Evolutionary conservation across 805 yeast genomes (phyloP).

Genomic region (Teunomyces barrocoloradensis): DNA sequence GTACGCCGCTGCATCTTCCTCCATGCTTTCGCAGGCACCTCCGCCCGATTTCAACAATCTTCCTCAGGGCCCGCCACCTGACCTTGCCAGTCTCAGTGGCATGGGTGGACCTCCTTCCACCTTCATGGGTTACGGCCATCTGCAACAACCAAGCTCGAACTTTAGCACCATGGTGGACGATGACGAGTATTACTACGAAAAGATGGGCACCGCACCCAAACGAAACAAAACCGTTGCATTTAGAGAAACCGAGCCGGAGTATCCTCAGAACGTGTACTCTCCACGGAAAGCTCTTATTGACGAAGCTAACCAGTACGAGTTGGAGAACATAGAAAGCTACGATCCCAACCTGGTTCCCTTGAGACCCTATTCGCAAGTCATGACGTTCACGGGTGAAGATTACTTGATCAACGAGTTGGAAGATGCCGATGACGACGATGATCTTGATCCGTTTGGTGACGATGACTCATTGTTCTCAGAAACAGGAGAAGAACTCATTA

Average conservation of each 20-base stretch:
- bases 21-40: background rate
- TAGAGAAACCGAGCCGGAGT: slow-evolving; percentile 29
- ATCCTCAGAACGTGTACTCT: slow-evolving; percentile 27
- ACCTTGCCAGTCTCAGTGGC: background rate
- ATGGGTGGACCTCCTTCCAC: slow-evolving; percentile 1
- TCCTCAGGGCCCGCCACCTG: background rate
- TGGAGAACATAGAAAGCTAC: slow-evolving; percentile 16
- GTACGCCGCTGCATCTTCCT: slow-evolving; percentile 9
- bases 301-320: slow-evolving; percentile 17
- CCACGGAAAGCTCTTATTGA: slow-evolving; percentile 20
- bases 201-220: slow-evolving; percentile 4
- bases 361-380: slow-evolving; percentile 20
- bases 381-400: slow-evolving; percentile 34
- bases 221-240: slow-evolving; percentile 28
- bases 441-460: slow-evolving; percentile 43
- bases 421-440: slow-evolving; percentile 36
- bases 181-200: slow-evolving; percentile 12
- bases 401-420: slow-evolving; percentile 39
- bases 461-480: slow-evolving; percentile 43
- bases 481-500: slow-evolving; percentile 36
- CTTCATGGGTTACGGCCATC: slow-evolving; percentile 2
- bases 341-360: slow-evolving; percentile 11
- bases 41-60: slow-evolving; percentile 1
- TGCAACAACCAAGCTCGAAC: slow-evolving; percentile 13
- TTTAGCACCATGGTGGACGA: slow-evolving; percentile 21